A percentile compares a stretch with the other conserved stretches of the same genome.
These are phyloP conservation scores for Macrotyloma uniflorum DNA, from an alignment of 306 rosid species.

Conservation along the genomic window DNA sequence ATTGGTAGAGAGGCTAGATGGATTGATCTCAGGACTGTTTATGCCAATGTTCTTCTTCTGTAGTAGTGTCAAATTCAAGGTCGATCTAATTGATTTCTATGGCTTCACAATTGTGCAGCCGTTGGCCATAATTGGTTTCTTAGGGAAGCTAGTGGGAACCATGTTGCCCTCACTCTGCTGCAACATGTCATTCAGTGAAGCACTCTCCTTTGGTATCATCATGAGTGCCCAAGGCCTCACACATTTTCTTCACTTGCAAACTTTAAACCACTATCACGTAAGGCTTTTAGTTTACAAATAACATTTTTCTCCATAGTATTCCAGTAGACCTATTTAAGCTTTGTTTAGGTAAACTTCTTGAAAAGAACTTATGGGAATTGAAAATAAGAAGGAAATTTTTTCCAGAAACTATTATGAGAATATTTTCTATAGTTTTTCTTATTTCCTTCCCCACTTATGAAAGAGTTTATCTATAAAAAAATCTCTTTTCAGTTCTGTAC, in stretches of 20 bases:
- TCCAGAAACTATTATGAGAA: too few species aligned
- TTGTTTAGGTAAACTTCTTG: too few species aligned
- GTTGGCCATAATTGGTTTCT: slow-evolving; percentile 37
- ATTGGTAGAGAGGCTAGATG: slow-evolving; percentile 56
- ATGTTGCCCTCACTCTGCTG: slow-evolving; percentile 60
- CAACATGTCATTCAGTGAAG: slow-evolving; percentile 33
- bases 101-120: slow-evolving; percentile 26
- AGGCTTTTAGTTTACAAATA: slow-evolving; percentile 1
- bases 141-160: slow-evolving; percentile 55
- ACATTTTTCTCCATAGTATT: neutral
- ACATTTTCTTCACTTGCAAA: slow-evolving; percentile 45
- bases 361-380: too few species aligned
- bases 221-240: slow-evolving; percentile 64
- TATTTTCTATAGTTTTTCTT: too few species aligned
- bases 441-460: too few species aligned
- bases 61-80: slow-evolving; percentile 19
- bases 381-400: too few species aligned
- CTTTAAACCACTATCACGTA: slow-evolving; percentile 37
- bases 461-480: too few species aligned
- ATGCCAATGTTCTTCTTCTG: slow-evolving; percentile 56
- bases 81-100: neutral
- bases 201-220: slow-evolving; percentile 54
- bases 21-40: slow-evolving; percentile 31
- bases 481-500: too few species aligned
- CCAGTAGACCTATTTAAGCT: too few species aligned